Conservation (phyloP, 352 stramenopile genomes). For the Discostella stelligera region DNA sequence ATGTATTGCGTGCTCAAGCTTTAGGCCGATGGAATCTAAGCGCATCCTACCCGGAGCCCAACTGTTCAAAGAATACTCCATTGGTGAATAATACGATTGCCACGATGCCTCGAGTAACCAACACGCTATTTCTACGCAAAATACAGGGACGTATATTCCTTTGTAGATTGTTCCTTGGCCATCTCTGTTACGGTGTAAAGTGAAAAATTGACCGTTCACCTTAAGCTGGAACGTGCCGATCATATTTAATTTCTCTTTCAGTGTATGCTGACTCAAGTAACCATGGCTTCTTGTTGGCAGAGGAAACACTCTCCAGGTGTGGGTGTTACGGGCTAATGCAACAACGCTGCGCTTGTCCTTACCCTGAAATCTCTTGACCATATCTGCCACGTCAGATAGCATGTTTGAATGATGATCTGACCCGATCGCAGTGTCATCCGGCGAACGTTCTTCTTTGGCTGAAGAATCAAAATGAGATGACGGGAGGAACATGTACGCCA, state of each 20-base stretch:
- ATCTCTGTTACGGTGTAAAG: constrained; percentile 42
- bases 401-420: constrained; percentile 19
- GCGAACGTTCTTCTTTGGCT: constrained; percentile 13
- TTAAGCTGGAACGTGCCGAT: constrained; percentile 61
- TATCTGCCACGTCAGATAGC: constrained; percentile 32
- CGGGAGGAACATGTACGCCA: constrained; percentile 73
- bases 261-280: constrained; percentile 49
- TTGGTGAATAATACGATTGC: constrained; percentile 78
- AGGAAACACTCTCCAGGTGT: constrained; percentile 74
- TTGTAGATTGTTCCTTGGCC: constrained; percentile 52
- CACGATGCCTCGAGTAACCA: constrained; percentile 75
- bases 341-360: constrained; percentile 75
- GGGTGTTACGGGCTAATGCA: constrained; percentile 57
- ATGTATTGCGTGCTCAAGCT: constrained; percentile 60
- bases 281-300: constrained; percentile 59
- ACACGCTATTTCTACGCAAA: constrained; percentile 68
- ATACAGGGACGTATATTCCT: constrained; percentile 61
- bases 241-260: constrained; percentile 50
- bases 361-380: constrained; percentile 43
- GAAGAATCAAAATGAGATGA: constrained; percentile 51
- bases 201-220: constrained; percentile 24
- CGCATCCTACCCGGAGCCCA: constrained; percentile 60
- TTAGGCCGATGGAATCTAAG: constrained; percentile 64
- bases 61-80: constrained; percentile 51
- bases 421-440: constrained; percentile 12